Percentiles rank a stretch among this genome's conserved stretches.
These are phyloP conservation scores for Calycina marina DNA, from an alignment of 2,329 filamentous ascomycete genomes.

Conservation along the genomic window DNA sequence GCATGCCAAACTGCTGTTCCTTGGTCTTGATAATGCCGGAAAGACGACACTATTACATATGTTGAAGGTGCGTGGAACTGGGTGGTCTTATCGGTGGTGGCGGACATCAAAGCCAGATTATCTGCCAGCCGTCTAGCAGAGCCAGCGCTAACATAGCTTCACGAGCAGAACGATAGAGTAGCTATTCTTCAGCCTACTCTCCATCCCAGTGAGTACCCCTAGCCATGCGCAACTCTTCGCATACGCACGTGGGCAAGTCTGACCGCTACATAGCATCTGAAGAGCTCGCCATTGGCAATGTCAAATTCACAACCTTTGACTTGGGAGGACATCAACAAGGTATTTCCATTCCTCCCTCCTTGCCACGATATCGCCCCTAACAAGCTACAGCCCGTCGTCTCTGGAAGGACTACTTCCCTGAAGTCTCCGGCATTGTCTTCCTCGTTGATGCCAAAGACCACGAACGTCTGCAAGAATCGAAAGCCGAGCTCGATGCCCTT, in stretches of 20 bases:
- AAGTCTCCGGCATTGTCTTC: slow-evolving; percentile 94
- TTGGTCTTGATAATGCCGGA: slow-evolving; percentile 86
- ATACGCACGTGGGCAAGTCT: slow-evolving; percentile 8
- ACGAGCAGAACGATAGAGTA: slow-evolving; percentile 68
- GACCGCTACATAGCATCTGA: slow-evolving; percentile 50
- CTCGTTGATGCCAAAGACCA: slow-evolving; percentile 95
- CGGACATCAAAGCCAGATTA: no score
- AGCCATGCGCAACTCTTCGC: slow-evolving; percentile 4
- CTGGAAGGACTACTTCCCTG: slow-evolving; percentile 95
- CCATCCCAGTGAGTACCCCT: slow-evolving; percentile 55
- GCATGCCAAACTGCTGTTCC: slow-evolving; percentile 87
- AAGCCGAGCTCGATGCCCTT: slow-evolving; percentile 91
- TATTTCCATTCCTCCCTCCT: slow-evolving; percentile 25
- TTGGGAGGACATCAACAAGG: slow-evolving; percentile 88
- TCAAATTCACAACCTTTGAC: slow-evolving; percentile 90
- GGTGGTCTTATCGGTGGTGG: no score
- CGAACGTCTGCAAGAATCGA: slow-evolving; percentile 86
- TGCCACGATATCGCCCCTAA: slow-evolving; percentile 7
- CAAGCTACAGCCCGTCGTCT: slow-evolving; percentile 58
- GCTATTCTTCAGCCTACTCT: slow-evolving; percentile 82
- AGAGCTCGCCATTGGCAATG: slow-evolving; percentile 83
- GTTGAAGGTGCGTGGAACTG: slow-evolving; percentile 57
- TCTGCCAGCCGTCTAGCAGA: no score
- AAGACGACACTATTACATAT: slow-evolving; percentile 92
- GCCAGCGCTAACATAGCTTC: not conserved